Conservation (phyloP, 352 stramenopile species). For the Albugo laibachii region DNA sequence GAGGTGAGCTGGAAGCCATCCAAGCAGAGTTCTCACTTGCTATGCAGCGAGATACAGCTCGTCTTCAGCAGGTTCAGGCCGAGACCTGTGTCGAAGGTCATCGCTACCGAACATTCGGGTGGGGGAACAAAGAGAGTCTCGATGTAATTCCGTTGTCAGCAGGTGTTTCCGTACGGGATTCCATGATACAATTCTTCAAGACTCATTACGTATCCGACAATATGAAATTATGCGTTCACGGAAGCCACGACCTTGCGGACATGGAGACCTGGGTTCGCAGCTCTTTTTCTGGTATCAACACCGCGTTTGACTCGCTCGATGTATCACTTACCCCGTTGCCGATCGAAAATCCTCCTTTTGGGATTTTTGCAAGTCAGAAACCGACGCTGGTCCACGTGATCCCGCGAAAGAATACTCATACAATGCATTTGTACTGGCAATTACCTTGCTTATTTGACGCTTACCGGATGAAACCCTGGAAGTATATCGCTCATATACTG, state of each 20-base stretch:
- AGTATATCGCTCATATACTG: conserved; percentile 20
- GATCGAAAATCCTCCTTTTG: conserved; percentile 7
- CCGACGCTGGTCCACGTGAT: conserved; percentile 16
- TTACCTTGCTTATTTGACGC: conserved; percentile 10
- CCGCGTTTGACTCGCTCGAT: neutral
- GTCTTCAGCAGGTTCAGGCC: conserved; percentile 19
- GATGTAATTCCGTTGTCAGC: conserved; percentile 4
- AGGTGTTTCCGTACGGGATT: conserved; percentile 12
- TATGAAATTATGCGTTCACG: conserved; percentile 28
- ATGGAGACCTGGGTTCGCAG: conserved; percentile 17
- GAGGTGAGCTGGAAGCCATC: conserved; percentile 36
- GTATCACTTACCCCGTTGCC: neutral
- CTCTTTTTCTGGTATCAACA: conserved; percentile 15
- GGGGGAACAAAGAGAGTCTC: conserved; percentile 32
- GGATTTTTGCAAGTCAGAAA: conserved; percentile 7
- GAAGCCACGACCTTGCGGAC: conserved; percentile 15
- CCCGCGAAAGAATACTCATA: conserved; percentile 15
- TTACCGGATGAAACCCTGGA: conserved; percentile 16
- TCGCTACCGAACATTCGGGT: conserved; percentile 33
- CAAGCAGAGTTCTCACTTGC: conserved; percentile 39
- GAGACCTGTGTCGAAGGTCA: conserved; percentile 10
- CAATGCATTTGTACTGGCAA: conserved; percentile 18
- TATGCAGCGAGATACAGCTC: conserved; percentile 18
- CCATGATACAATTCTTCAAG: conserved; percentile 17
- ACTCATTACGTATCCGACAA: conserved; percentile 18